Evolutionary conservation across 192 early-diverging fungal genomes (phyloP), one percentile per base, ranked within the genome.

Genomic region (Backusella psychrophila): DNA sequence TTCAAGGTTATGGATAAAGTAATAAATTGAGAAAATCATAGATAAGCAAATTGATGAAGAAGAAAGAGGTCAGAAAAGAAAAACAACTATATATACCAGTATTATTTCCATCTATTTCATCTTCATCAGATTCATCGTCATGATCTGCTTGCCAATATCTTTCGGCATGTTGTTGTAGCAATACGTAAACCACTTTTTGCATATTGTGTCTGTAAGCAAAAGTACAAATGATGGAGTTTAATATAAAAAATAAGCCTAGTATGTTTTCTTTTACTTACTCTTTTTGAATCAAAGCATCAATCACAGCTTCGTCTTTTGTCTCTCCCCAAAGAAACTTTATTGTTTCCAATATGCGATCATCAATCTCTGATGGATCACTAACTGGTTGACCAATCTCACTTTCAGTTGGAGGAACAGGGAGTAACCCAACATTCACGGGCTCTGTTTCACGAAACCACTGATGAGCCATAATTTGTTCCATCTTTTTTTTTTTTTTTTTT

Each of bases 401-500:
- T n/a, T 73, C 69, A 44, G 73, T 81, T n/a, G 80, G 80, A 66
- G 80, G 76, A 36, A 78, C 73, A 15, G 80, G 80, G 21, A 81
- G 23, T 26, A 68, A 26, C 21, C 67, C 36, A 3, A 81, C 23
- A 31, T 81, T 81, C 3, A 71, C 63, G 1, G 78, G 82, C 38
- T 81, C 81, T n/a, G 81, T 75, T 19, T 76, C 79, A 33, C 80
- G 59, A 63, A 87, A 87, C 86, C 86, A 87, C 12, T 83, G 82
- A 71, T 87, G 86, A 19, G 77, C 75, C 78, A 85, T 85, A 4
- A 87, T 84, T 34, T 83, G 82, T 72, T 87, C 80, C 80, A 85
- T 85, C 85, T 59, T 59, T 59, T 7, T 59, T 86, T 75, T 66
- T 39, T 39, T 86, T 75, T 53, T 59, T 7, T 59, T 86, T 75